Conservation (phyloP, 129 eudicot genomes). For the Logfia minima region DNA sequence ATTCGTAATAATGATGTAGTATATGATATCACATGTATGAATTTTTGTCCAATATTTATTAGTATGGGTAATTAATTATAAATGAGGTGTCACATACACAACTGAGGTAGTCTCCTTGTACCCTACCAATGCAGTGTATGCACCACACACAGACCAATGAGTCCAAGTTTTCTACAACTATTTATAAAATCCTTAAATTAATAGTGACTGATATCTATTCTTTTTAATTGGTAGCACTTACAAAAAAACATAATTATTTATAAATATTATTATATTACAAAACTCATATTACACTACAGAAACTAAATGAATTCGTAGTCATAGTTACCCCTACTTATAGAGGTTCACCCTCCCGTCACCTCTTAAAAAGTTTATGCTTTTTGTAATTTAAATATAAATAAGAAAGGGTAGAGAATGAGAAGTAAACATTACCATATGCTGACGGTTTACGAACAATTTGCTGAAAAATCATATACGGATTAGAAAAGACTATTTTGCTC, state of each 20-base stretch:
- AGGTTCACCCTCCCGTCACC: no score
- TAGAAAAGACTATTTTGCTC: conserved; percentile 52
- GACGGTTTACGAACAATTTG: conserved; percentile 61
- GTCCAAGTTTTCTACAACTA: not conserved
- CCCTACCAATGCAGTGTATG: not conserved
- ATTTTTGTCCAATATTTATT: conserved; percentile 2
- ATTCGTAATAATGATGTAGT: not conserved
- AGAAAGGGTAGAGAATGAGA: not conserved
- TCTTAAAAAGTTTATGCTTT: no score
- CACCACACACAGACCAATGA: not conserved
- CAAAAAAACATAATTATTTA: no score
- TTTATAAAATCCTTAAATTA: no score
- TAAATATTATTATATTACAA: no score
- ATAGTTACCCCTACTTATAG: no score
- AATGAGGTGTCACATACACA: not conserved
- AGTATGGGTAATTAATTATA: no score
- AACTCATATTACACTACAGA: no score
- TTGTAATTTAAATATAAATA: no score
- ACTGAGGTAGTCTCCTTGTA: not conserved
- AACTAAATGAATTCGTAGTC: no score
- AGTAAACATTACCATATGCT: conserved; percentile 45
- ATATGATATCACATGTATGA: conserved; percentile 1
- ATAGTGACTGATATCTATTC: no score
- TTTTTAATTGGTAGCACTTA: no score
- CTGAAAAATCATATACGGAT: conserved; percentile 52